These are phyloP conservation scores for Porphyrellus cyaneotinctus DNA, from an alignment of 768 basidiomycete genomes.

Conservation along the genomic window DNA sequence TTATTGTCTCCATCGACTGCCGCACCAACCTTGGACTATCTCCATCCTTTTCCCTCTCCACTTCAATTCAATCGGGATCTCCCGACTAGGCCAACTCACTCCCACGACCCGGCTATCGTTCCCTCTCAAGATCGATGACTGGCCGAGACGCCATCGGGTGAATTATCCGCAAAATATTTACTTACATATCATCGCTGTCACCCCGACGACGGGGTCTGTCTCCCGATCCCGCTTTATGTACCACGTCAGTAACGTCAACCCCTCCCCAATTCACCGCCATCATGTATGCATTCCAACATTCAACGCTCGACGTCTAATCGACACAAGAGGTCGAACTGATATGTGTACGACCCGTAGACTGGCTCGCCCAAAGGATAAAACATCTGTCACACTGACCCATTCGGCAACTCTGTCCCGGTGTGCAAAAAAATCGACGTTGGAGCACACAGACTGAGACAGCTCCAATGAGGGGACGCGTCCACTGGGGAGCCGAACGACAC, in stretches of 20 bases:
- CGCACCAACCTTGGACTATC: constrained; percentile 1
- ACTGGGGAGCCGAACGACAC: constrained; percentile 13
- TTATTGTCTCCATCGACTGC: constrained; percentile 12
- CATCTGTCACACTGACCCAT: constrained; percentile 14
- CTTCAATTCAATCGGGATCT: constrained; percentile 28
- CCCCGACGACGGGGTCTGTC: background rate
- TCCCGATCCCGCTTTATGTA: background rate
- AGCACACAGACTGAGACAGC: constrained; percentile 3
- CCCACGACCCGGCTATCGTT: constrained; percentile 31
- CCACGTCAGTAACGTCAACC: constrained; percentile 15
- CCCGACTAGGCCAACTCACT: constrained; percentile 13
- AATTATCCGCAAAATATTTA: constrained; percentile 3
- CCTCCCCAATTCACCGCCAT: background rate
- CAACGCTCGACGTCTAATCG: constrained; percentile 16
- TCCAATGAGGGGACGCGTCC: constrained; percentile 1
- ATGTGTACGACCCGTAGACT: background rate
- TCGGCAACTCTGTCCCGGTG: constrained; percentile 19
- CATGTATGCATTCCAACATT: constrained; percentile 1
- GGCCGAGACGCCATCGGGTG: constrained; percentile 6
- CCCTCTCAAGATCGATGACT: constrained; percentile 19
- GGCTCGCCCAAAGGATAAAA: constrained; percentile 5
- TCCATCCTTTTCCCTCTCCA: constrained; percentile 2
- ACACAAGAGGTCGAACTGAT: constrained; percentile 8
- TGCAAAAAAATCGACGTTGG: background rate
- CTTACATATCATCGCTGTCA: background rate